Percentiles rank a stretch among this genome's conserved stretches.
Conservation (phyloP, 2,329 filamentous ascomycete genomes). For the Colletotrichum zoysiae region DNA sequence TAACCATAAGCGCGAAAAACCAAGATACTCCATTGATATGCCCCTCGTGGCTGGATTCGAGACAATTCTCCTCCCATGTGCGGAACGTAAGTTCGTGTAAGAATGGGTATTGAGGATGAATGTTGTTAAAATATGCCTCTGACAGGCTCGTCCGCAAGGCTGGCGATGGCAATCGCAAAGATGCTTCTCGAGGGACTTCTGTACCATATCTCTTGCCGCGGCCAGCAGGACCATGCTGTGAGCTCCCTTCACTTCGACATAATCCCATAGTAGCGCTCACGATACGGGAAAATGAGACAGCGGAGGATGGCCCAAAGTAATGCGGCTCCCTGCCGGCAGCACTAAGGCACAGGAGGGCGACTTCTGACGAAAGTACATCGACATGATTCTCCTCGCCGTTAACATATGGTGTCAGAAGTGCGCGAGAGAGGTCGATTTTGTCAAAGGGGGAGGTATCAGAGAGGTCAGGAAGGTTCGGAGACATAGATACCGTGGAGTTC, state of each 20-base stretch:
- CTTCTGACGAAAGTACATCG: conserved; percentile 47
- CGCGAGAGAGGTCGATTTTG: conserved; percentile 9
- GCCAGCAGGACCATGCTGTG: conserved; percentile 29
- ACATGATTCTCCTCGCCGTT: conserved; percentile 33
- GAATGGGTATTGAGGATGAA: conserved; percentile 55
- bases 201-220: not conserved
- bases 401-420: conserved; percentile 10
- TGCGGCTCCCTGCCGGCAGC: conserved; percentile 52
- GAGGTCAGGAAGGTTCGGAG: not conserved
- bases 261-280: conserved; percentile 45
- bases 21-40: conserved; percentile 9
- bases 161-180: conserved; percentile 41
- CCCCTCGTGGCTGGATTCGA: conserved; percentile 22
- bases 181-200: conserved; percentile 9
- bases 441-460: not conserved
- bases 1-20: conserved; percentile 44
- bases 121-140: conserved; percentile 53
- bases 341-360: conserved; percentile 49
- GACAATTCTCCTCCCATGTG: conserved; percentile 48
- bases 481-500: conserved; percentile 1
- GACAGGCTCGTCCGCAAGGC: conserved; percentile 42
- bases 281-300: conserved; percentile 50
- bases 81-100: conserved; percentile 52
- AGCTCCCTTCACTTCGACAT: conserved; percentile 23
- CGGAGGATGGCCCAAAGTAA: conserved; percentile 54